A percentile compares a stretch with the other conserved stretches of the same genome.
Conservation (phyloP, 768 basidiomycete genomes). For the Boletus tylopilopsis region DNA sequence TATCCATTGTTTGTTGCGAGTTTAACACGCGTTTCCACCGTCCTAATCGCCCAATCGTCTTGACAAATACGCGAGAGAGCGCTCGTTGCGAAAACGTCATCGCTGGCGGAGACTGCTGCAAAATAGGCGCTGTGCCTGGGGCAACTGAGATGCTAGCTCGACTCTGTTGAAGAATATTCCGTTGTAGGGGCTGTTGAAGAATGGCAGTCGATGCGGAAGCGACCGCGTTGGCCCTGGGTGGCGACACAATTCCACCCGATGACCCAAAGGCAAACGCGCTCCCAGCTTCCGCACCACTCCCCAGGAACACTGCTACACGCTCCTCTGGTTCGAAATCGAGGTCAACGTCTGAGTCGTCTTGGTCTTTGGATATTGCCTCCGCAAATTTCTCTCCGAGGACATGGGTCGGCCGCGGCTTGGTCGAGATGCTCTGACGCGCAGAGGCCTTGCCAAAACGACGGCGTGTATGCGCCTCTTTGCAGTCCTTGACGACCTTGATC, state of each 20-base stretch:
- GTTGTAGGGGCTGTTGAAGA: slow-evolving; percentile 58
- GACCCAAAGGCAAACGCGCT: slow-evolving; percentile 41
- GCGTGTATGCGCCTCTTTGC: slow-evolving; percentile 63
- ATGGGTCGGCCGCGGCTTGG: slow-evolving; percentile 39
- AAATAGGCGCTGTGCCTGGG: slow-evolving; percentile 12
- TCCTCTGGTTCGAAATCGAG: slow-evolving; percentile 68
- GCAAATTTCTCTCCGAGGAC: slow-evolving; percentile 64
- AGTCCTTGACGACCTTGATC: slow-evolving; percentile 79
- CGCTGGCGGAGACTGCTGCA: slow-evolving; percentile 34
- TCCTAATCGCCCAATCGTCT: slow-evolving; percentile 79
- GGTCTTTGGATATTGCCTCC: slow-evolving; percentile 45
- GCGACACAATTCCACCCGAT: slow-evolving; percentile 22
- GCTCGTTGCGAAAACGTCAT: slow-evolving; percentile 55
- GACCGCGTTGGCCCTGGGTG: slow-evolving; percentile 43
- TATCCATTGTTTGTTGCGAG: slow-evolving; percentile 34
- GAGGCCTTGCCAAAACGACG: slow-evolving; percentile 29
- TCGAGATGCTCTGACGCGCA: slow-evolving; percentile 28
- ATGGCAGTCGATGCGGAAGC: slow-evolving; percentile 57
- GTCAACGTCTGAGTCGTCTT: slow-evolving; percentile 71
- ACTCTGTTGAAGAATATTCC: slow-evolving; percentile 47
- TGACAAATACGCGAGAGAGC: slow-evolving; percentile 72
- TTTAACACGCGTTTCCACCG: slow-evolving; percentile 80
- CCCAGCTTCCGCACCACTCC: slow-evolving; percentile 35
- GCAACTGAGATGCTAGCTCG: slow-evolving; percentile 32
- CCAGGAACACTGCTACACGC: slow-evolving; percentile 36